Evolutionary conservation across 805 yeast genomes (phyloP).

Genomic region (Cyberlindnera xylosilytica): DNA sequence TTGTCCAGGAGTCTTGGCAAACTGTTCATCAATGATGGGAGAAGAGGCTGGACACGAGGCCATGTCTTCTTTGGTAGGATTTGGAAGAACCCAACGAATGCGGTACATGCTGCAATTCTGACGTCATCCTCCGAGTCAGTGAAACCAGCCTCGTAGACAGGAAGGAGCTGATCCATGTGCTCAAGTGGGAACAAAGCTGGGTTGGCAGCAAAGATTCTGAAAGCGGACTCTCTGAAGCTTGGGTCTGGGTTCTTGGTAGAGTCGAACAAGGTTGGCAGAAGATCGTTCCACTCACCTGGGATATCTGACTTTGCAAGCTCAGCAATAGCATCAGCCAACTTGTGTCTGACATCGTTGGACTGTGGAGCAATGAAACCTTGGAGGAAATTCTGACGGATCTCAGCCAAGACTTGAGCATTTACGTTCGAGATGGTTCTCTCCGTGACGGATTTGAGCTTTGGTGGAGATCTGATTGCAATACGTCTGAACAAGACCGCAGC

Average conservation of each 20-base stretch:
- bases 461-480: slow-evolving; percentile 77
- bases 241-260: slow-evolving; percentile 57
- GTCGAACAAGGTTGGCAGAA: slow-evolving; percentile 68
- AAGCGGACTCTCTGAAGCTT: slow-evolving; percentile 83
- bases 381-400: slow-evolving; percentile 63
- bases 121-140: slow-evolving; percentile 78
- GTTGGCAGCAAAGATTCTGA: slow-evolving; percentile 80
- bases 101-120: slow-evolving; percentile 86
- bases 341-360: slow-evolving; percentile 80
- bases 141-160: slow-evolving; percentile 78
- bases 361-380: slow-evolving; percentile 71
- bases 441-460: slow-evolving; percentile 57
- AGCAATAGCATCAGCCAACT: slow-evolving; percentile 89
- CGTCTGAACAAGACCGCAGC: slow-evolving; percentile 89
- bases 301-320: slow-evolving; percentile 77
- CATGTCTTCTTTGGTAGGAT: slow-evolving; percentile 76
- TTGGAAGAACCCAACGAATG: slow-evolving; percentile 87
- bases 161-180: slow-evolving; percentile 52
- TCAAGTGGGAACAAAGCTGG: slow-evolving; percentile 72
- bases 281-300: slow-evolving; percentile 69
- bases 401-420: slow-evolving; percentile 51
- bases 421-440: slow-evolving; percentile 77
- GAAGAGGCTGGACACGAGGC: slow-evolving; percentile 70
- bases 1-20: slow-evolving; percentile 78
- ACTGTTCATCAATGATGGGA: slow-evolving; percentile 83